Conservation (phyloP, 2,329 filamentous ascomycete genomes). For the Dactylellina cionopaga region DNA sequence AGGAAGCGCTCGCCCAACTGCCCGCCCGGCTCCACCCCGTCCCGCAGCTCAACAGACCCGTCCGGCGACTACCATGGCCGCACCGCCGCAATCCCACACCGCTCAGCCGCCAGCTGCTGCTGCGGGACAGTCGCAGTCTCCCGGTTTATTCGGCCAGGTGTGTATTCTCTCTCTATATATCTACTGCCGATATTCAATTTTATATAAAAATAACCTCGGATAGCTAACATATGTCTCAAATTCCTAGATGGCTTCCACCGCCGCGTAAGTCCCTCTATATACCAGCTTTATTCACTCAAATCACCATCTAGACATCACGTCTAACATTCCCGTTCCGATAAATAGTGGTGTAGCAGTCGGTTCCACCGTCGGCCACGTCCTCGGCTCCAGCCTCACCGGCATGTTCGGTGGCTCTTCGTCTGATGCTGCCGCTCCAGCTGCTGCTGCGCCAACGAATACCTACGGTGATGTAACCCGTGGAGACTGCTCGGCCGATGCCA, state of each 20-base stretch:
- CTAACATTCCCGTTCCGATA: constrained; percentile 56
- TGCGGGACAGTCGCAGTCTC: constrained; percentile 67
- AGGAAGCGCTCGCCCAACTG: constrained; percentile 74
- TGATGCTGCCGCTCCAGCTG: constrained; percentile 64
- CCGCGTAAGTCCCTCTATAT: constrained; percentile 76
- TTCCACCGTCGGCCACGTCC: constrained; percentile 92
- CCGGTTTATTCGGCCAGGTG: constrained; percentile 81
- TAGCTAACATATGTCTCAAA: constrained; percentile 27
- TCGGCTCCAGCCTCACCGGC: constrained; percentile 70
- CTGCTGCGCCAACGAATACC: constrained; percentile 64
- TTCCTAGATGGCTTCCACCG: constrained; percentile 88
- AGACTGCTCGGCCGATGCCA: constrained; percentile 82
- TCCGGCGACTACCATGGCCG: constrained; percentile 66
- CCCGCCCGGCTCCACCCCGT: constrained; percentile 67
- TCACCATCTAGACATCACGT: constrained; percentile 25
- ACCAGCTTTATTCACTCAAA: background rate
- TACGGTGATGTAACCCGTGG: constrained; percentile 66
- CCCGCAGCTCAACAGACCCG: constrained; percentile 66
- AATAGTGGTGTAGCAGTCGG: constrained; percentile 93
- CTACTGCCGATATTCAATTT: background rate
- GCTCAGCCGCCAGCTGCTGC: constrained; percentile 62
- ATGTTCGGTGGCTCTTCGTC: constrained; percentile 79
- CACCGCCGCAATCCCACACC: constrained; percentile 64
- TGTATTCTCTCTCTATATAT: background rate
- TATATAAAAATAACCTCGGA: constrained; percentile 27